Evolutionary conservation across 176 grass and related monocot species (phyloP).

Genomic region (Melocanna baccifera): DNA sequence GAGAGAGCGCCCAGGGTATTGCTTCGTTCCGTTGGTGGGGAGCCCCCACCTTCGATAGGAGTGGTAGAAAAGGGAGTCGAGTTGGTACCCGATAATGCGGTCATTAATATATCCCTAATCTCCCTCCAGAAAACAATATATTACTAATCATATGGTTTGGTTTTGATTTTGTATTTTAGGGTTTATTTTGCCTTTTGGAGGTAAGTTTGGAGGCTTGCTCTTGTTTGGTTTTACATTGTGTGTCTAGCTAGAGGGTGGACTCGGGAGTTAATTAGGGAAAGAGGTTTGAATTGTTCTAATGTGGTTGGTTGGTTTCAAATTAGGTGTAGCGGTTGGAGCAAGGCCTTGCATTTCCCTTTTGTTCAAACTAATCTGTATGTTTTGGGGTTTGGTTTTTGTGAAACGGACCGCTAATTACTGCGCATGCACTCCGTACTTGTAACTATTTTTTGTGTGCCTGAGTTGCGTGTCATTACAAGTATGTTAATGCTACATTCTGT

Average conservation of each 20-base stretch:
- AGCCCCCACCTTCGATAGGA: not conserved
- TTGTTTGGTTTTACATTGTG: not conserved
- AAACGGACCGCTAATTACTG: not conserved
- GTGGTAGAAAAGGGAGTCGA: not conserved
- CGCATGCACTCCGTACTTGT: not conserved
- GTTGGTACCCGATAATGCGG: not conserved
- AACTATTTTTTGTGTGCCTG: not conserved
- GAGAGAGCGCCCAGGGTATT: not conserved
- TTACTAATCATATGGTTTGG: not conserved
- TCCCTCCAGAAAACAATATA: not conserved
- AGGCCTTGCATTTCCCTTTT: not conserved
- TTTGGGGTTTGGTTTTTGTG: not conserved
- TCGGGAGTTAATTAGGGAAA: not conserved
- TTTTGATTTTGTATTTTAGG: not conserved
- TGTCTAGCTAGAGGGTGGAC: not conserved
- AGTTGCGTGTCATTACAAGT: not conserved
- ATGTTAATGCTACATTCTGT: too few relatives aligned
- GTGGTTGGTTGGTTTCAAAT: slow-evolving; percentile 30
- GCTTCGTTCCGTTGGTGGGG: slow-evolving; percentile 40
- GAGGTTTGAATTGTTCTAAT: slow-evolving; percentile 22
- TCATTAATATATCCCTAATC: not conserved
- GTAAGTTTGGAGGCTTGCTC: not conserved
- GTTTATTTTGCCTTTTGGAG: not conserved
- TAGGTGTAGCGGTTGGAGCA: slow-evolving; percentile 1
- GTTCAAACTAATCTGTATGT: not conserved